Conservation (phyloP, 805 yeast genomes). For the Lachancea dasiensis region DNA sequence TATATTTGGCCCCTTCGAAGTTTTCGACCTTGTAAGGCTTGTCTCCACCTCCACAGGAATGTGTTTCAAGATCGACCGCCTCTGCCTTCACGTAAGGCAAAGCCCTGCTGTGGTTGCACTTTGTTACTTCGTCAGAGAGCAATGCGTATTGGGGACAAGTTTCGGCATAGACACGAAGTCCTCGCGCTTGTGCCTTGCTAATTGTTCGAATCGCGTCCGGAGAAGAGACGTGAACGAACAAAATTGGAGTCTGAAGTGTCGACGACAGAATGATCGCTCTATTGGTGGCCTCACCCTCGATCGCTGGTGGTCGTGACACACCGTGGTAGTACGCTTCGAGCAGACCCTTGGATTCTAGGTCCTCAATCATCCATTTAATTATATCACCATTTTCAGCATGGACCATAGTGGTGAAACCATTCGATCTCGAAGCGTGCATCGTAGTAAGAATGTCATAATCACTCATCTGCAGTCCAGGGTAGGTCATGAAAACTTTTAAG, state of each 20-base stretch:
- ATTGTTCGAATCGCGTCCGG: conserved; percentile 38
- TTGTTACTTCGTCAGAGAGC: conserved; percentile 36
- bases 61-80: too few species aligned
- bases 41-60: too few species aligned
- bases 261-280: conserved; percentile 41
- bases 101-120: conserved; percentile 20
- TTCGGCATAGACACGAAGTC: conserved; percentile 42
- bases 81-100: neutral
- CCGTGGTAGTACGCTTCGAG: conserved; percentile 43
- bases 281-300: conserved; percentile 46
- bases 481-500: conserved; percentile 42
- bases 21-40: conserved; percentile 23
- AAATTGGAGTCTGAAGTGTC: conserved; percentile 40
- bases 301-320: conserved; percentile 39
- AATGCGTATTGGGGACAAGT: conserved; percentile 47
- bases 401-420: conserved; percentile 43
- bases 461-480: conserved; percentile 37
- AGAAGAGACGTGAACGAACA: conserved; percentile 45
- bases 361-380: conserved; percentile 37
- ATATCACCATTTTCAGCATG: conserved; percentile 49
- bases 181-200: conserved; percentile 37
- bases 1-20: conserved; percentile 44
- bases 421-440: conserved; percentile 35
- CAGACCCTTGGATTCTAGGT: conserved; percentile 34
- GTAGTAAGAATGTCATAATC: conserved; percentile 39